A percentile compares a stretch with the other conserved stretches of the same genome.
phyloP scores from a whole-genome alignment of 768 basidiomycete genomes.

The Mycena rebaudengoi region DNA sequence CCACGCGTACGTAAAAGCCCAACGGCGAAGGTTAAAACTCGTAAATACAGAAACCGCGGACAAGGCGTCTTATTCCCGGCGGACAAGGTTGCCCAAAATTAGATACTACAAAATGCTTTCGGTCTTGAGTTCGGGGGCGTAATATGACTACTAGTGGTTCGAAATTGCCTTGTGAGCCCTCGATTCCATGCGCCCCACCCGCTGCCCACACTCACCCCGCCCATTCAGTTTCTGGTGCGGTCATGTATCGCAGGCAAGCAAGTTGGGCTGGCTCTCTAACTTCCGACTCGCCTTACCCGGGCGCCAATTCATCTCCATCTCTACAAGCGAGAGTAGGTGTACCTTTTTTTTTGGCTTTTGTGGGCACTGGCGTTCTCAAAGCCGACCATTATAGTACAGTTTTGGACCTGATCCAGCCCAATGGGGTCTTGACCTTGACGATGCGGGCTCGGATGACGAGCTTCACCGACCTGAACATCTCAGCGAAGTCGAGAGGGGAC shows the following conservation, averaged over 20 bases:
- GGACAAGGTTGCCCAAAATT: no score
- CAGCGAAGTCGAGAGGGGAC: slow-evolving; percentile 52
- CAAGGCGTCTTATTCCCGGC: no score
- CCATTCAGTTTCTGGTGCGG: slow-evolving; percentile 4
- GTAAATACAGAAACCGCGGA: no score
- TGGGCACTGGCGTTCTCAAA: background rate
- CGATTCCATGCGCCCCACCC: background rate
- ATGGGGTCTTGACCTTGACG: slow-evolving; percentile 59
- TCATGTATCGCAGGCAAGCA: slow-evolving; percentile 22
- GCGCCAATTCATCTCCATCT: slow-evolving; percentile 12
- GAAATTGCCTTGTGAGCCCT: slow-evolving; percentile 6
- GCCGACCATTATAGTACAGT: slow-evolving; percentile 54
- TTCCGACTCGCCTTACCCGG: slow-evolving; percentile 33
- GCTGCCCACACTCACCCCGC: background rate
- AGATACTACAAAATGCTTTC: no score
- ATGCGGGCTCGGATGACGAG: slow-evolving; percentile 53
- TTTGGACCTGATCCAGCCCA: slow-evolving; percentile 61
- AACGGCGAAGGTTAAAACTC: no score
- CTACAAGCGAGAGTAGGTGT: slow-evolving; percentile 28
- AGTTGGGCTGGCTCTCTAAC: slow-evolving; percentile 18
- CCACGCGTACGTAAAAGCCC: no score
- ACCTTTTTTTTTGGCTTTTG: background rate
- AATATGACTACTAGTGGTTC: background rate
- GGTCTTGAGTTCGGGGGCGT: no score
- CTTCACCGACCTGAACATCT: slow-evolving; percentile 34